Evolutionary conservation across 306 rosid genomes (phyloP), one percentile per base, ranked within the genome.

Genomic region (Malus fusca): DNA sequence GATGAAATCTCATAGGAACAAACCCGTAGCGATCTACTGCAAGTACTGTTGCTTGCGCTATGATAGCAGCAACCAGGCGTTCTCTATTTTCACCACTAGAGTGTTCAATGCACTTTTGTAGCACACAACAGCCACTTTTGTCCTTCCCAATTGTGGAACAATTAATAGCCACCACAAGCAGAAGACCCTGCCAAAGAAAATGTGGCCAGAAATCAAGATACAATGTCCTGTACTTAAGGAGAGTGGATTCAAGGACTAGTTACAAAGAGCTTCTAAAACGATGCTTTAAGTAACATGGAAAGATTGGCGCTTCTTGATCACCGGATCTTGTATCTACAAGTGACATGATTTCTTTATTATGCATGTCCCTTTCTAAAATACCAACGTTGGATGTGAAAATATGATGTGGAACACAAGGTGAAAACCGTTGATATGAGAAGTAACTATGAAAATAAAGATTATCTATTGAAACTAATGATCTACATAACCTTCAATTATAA

Each of bases 11-110:
- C 33, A 56, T 48, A 13, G 74, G 66, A 61, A 85, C 89, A 70
- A 73, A 91, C 97, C 95, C 97, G 4, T 80, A 89, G 62, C 82
- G 73, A 78, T 91, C 82, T 71, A 75, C 77, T 2, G 91, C 83
- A 25, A 91, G 69, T 28, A 61, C 21, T 4, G 75, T 4, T 60
- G 85, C 85, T 65, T 84, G 74, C 2, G 2, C 69, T 52, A 77
- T 11, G 35, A 91, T 68, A 40, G 66, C 78, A 37, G 51, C 75
- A 25, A 89, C 66, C 37, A 91, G 52, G n/a, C 17, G 62, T 40
- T 12, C 65, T 63, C 75, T 89, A 21, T 30, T 44, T 69, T 76
- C 82, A 65, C 92, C 97, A 0, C 12, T 67, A 33, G 86, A 71
- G 80, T 70, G 61, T 56, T 79, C 64, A 37, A 88, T 66, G 5